Evolutionary conservation across 306 rosid species (phyloP), one percentile per base, ranked within the genome.

Genomic region (Acacia crassicarpa): DNA sequence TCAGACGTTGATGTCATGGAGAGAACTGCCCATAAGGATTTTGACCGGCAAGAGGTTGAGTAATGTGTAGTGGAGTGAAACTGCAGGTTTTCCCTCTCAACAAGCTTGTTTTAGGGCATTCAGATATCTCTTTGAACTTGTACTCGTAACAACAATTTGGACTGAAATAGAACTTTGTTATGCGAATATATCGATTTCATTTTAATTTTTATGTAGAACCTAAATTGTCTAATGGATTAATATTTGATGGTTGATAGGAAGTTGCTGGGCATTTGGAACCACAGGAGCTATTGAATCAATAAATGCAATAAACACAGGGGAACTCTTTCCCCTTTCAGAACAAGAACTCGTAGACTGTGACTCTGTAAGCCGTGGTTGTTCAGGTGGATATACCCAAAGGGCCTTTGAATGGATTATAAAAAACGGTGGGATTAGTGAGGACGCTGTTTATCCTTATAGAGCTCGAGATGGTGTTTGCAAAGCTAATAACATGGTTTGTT

Each of bases 181-280:
- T 41, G 44, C 44, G 8, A 41, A 41, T 41, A 41, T 41, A 41
- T 41, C 44, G 9, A 45, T 48, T 48, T 48, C 4, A 48, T 48
- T 43, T 43, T 43, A 8, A 43, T 7, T 49, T 0, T 48, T 15
- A n/a, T 49, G 8, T 49, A 0, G n/a, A 51, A 51, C 23, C 9
- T 53, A 9, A 53, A 53, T 19, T 9, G 59, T 1, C 23, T 19
- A 53, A 53, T 19, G 8, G 23, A 19, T 6, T 51, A 51, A 51
- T n/a, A 8, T 56, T n/a, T 56, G 13, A 8, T 56, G 4, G 1
- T n/a, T 56, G 49, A 15, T 79, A 89, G 89, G 92, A 53, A 85
- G 90, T 85, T 89, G 89, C 44, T 89, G n/a, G 92, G 79, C 92
- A 58, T 89, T 89, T 76, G 85, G 86, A 10, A 6, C 85, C 12